Base-by-base conservation (phyloP, 345 rosid genomes). In the Linum lewisii region DNA sequence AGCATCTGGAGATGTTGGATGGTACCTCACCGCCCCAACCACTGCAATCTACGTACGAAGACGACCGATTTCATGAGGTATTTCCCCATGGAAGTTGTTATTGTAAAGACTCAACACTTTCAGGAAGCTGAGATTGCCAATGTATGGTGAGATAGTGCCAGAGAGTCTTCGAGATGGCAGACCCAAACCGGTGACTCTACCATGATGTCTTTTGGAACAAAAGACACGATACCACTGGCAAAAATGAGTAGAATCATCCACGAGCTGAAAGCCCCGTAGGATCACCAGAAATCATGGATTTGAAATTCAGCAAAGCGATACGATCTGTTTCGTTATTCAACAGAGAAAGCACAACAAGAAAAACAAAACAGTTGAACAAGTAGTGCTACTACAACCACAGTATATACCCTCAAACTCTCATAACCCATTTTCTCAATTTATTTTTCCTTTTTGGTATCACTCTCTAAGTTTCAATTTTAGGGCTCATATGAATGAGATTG, bases 61-160 rank as follows among this genome's bases (percentile, higher is more conserved):
- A 15, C 20, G n/a, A 5, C 71, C 71, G 0, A 66, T 13, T 54
- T 62, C 61, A 5, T 9, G 64, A 18, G 75, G 71, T 10, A 72
- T 58, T 23, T 63, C 23, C 1, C 38, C 24, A 13, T 18, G 8
- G 24, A 72, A 58, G 29, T 6, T 53, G 54, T 72, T 72, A 54
- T 24, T 3, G 0, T 4, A 3, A 1, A 72, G 58, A 1, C 37
- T 44, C 13, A 71, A 8, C 9, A 2, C 36, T 7, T 10, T 51
- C 0, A 71, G 57, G 18, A 55, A 62, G 36, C 57, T 58, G 9
- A 66, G 54, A 10, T 69, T 69, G 42, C 68, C 73, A 1, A 63
- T 22, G 3, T 52, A 44, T 24, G 54, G 38, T 34, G 64, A 47
- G 10, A 61, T 50, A n/a, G 57, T 49, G 55, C 64, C 64, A 24